Base-by-base conservation (phyloP, 441 rosid species). In the Viola pubescens region DNA sequence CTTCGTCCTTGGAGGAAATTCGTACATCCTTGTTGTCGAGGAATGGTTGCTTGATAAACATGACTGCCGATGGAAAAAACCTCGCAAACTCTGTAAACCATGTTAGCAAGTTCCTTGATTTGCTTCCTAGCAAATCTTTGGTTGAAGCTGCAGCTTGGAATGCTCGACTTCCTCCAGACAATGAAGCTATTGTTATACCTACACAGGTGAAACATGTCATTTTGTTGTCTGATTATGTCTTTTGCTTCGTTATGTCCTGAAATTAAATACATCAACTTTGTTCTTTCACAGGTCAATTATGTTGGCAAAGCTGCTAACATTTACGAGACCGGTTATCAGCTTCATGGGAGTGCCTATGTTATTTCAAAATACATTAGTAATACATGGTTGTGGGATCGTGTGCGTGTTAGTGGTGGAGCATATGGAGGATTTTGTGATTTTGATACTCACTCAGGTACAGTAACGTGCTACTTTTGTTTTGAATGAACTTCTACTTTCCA, bases 311-410 rank as follows among this genome's bases (percentile, higher is more conserved):
- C 99, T 13, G 95, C 81, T 58, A 94, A 94, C 50, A 8, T 94
- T 14, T 88, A 82, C 68, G 81, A 77, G 43, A 75, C 78, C 1
- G 97, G 95, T 37, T 90, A 94, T 73, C 65, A 85, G 72, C 87
- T 86, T 44, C 70, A 65, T 53, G 97, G 97, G 67, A 94, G 96
- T 73, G 82, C 95, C 26, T 90, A 94, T 76, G 99, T 94, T 51
- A 85, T 94, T 70, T 90, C 99, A 49, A 90, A 90, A 69, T 66
- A 88, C 75, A 86, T 94, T 60, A 81, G 89, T 69, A 88, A 88
- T 52, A 82, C 97, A 52, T 94, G 99, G 97, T 75, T 94, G 82
- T 94, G 97, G 98, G 96, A 90, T 56, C 89, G 89, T 51, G 95
- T 90, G 60, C 91, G 96, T 61, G 91, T 94, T 42, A 88, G 97